Base-by-base conservation (phyloP, 1,284 basidiomycete genomes). In the Phlebopus sp. region DNA sequence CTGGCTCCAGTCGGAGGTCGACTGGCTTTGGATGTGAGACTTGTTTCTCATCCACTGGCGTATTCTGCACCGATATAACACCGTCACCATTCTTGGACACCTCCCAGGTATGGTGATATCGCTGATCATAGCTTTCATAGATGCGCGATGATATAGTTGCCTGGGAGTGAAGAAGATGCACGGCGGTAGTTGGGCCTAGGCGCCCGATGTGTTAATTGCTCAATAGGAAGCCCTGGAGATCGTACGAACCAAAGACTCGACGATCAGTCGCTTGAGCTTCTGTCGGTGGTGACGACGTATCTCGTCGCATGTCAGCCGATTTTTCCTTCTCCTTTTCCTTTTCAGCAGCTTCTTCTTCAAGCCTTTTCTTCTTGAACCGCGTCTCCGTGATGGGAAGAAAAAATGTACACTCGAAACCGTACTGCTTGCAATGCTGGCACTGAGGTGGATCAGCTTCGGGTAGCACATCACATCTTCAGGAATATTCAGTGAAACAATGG, bases 351-450 rank as follows among this genome's bases (percentile, higher is more conserved):
- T 90, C 86, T 56, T 86, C 86, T 55, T 86, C 85, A 37, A 80
- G 54, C 58, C 88, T 86, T 72, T 93, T 92, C 75, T 96, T 96
- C 75, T 97, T 97, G 79, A 97, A 98, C 11, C 95, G 84, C 0
- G 95, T 99, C 68, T 98, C 96, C 15, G 95, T 93, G 60, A 99
- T 98, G 42, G 96, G 96, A 17, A 98, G 79, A 76, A 97, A 97
- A 71, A 95, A 97, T 11, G 93, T 96, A 67, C 93, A 97, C 56
- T 94, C 92, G 57, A 93, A 90, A 35, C 82, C 80, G 62, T 92
- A 92, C 65, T 93, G 89, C 58, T 90, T 87, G 75, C 90, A 92
- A 64, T 93, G 90, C 58, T 89, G 85, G 62, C 91, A 93, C 44
- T 83, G 59, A 11, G 86, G 82, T 0, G 90, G 86, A 6, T 92